phyloP scores from a whole-genome alignment of 768 basidiomycete species.

The Hypholoma sublateritium region DNA sequence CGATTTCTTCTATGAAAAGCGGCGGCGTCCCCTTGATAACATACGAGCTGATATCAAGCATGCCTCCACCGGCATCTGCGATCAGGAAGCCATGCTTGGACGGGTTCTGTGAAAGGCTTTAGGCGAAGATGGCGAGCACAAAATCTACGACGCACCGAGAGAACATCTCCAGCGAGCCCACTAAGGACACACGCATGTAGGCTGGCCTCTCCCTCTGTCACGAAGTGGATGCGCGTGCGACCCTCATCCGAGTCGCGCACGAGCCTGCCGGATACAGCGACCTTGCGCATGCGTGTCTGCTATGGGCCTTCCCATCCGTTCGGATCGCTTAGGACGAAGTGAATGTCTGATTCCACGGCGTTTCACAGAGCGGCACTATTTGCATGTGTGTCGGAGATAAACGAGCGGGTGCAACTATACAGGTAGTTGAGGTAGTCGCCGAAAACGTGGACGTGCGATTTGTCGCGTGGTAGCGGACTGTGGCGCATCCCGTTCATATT shows the following conservation, averaged over 20 bases:
- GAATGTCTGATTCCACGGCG: constrained; percentile 66
- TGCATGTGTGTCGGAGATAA: constrained; percentile 84
- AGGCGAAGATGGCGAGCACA: neutral
- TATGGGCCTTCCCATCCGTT: constrained; percentile 85
- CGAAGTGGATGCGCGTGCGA: constrained; percentile 72
- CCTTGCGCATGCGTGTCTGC: constrained; percentile 74
- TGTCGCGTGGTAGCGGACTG: constrained; percentile 62
- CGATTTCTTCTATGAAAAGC: constrained; percentile 79
- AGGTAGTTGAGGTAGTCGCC: constrained; percentile 79
- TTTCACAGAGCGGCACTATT: constrained; percentile 69
- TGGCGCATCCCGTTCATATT: constrained; percentile 85
- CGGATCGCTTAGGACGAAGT: constrained; percentile 77
- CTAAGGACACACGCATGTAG: constrained; percentile 78
- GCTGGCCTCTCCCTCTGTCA: constrained; percentile 84
- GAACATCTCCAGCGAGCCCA: constrained; percentile 74
- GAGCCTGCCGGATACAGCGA: constrained; percentile 68
- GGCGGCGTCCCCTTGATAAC: constrained; percentile 69
- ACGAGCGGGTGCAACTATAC: constrained; percentile 69
- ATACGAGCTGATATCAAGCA: constrained; percentile 80
- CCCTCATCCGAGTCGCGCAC: constrained; percentile 76
- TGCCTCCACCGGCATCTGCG: constrained; percentile 80
- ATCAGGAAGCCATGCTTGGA: constrained; percentile 78
- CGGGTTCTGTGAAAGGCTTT: constrained; percentile 47
- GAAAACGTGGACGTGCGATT: constrained; percentile 72
- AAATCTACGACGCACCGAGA: constrained; percentile 45